Evolutionary conservation across 192 early-diverging fungal species (phyloP), one percentile per base, ranked within the genome.

Genomic region (Coemansia sp.): DNA sequence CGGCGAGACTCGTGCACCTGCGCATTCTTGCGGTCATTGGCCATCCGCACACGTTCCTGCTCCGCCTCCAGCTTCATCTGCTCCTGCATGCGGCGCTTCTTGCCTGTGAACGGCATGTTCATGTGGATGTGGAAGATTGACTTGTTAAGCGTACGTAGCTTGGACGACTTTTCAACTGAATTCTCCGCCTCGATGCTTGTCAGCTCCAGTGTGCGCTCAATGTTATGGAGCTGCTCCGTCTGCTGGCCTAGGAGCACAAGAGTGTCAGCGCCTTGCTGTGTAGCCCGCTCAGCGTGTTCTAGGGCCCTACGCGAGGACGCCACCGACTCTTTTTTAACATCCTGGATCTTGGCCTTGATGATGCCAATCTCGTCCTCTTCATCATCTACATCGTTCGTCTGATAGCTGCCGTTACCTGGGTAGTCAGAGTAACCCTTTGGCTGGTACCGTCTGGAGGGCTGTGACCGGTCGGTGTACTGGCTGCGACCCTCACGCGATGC

Each of bases 91-190:
- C 87, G 86, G 49, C 85, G 84, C 77, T 86, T 85, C 52, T 80
- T 85, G 40, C 80, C 86, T 37, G 59, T 88, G 75, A 92, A 90
- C 51, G 91, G 91, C 51, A 90, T 91, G 60, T 85, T 83, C 47
- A 91, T 67, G 39, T 87, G 86, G 12, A 88, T 77, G 11, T 87
- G 85, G 76, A 92, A 91, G 56, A 92, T 92, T 19, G 91, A 92
- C 62, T 87, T 84, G 72, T 90, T 92, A 16, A 92, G 77, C 56
- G 75, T 77, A 36, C 75, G 80, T 52, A 82, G 75, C 52, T 68
- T 73, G 52, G 67, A 61, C 21, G 80, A 70, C 32, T 73, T 46
- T 21, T 73, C 75, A 10, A 77, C 72, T 5, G 80, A 76, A 54
- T 71, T 73, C 12, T 73, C 65, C 0, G 80, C 80, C 41, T 71